These are phyloP conservation scores for Cyberlindnera euphorbiiphila DNA, from an alignment of 805 yeast species.

Conservation along the genomic window DNA sequence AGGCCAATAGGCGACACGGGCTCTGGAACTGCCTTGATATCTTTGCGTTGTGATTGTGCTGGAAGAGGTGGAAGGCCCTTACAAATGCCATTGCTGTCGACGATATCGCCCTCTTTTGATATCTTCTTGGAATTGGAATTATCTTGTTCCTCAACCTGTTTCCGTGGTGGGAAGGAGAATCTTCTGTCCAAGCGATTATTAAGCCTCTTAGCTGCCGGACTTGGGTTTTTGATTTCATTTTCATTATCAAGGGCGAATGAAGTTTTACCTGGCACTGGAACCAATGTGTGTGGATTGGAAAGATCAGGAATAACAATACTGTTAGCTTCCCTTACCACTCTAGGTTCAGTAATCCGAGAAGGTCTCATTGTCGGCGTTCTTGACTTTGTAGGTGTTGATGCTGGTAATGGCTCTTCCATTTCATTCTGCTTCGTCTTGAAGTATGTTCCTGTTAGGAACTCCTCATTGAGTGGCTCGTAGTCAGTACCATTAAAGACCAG, in stretches of 20 bases:
- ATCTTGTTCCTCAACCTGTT: background rate
- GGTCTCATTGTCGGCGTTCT: background rate
- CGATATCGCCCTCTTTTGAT: too few relatives aligned
- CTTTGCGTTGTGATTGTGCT: constrained; percentile 1
- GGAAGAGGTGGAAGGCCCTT: constrained; percentile 12
- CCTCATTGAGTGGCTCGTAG: constrained; percentile 29
- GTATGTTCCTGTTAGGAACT: constrained; percentile 11
- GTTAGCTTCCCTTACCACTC: constrained; percentile 3
- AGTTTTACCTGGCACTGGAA: too few relatives aligned
- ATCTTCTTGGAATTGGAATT: too few relatives aligned
- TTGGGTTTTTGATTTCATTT: constrained; percentile 25
- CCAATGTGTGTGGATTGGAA: too few relatives aligned
- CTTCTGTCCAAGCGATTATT: constrained; percentile 24
- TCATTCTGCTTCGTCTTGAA: constrained; percentile 3
- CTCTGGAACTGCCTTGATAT: constrained; percentile 4
- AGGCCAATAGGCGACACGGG: constrained; percentile 4
- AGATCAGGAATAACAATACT: constrained; percentile 9
- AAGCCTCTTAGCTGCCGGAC: constrained; percentile 23
- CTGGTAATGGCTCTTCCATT: constrained; percentile 4
- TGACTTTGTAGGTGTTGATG: constrained; percentile 7
- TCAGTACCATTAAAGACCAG: constrained; percentile 36
- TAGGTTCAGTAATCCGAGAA: background rate
- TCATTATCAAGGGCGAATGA: constrained; percentile 23
- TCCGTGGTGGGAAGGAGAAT: constrained; percentile 26
- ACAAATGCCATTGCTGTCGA: too few relatives aligned